Conservation (phyloP, 2,329 filamentous ascomycete species). For the Pseudogymnoascus sp. region DNA sequence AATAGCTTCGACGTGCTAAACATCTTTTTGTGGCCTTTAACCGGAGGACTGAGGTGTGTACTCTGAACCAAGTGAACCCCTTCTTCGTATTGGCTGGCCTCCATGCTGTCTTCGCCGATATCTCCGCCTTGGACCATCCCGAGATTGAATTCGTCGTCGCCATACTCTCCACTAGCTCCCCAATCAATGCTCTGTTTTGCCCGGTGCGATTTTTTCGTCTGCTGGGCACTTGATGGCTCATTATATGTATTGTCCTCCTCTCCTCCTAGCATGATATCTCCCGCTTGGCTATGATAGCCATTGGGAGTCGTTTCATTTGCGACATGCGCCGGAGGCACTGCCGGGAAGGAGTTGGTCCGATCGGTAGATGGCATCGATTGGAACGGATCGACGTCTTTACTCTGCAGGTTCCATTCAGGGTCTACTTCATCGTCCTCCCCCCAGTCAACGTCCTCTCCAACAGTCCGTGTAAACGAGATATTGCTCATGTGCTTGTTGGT, state of each 20-base stretch:
- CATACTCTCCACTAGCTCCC: slow-evolving; percentile 5
- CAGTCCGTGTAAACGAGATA: slow-evolving; percentile 57
- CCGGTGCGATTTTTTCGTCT: neutral
- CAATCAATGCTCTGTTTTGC: slow-evolving; percentile 1
- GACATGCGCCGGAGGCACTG: slow-evolving; percentile 40
- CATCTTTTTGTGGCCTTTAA: slow-evolving; percentile 16
- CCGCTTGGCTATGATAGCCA: slow-evolving; percentile 43
- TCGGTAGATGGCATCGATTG: slow-evolving; percentile 51
- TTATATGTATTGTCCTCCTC: neutral
- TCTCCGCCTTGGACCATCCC: slow-evolving; percentile 18
- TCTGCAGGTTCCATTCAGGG: slow-evolving; percentile 47
- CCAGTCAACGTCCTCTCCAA: slow-evolving; percentile 55
- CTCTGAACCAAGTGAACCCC: slow-evolving; percentile 56
- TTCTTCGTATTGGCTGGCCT: slow-evolving; percentile 54
- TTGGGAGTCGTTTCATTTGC: slow-evolving; percentile 29
- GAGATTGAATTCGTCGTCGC: neutral
- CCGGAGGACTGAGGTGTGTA: neutral
- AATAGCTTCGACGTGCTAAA: slow-evolving; percentile 29
- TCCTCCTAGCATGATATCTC: slow-evolving; percentile 38
- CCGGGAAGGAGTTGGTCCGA: slow-evolving; percentile 57
- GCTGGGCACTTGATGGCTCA: neutral
- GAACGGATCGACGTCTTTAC: slow-evolving; percentile 50
- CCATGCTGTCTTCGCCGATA: slow-evolving; percentile 33
- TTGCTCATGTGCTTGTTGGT: slow-evolving; percentile 51
- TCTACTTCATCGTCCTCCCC: slow-evolving; percentile 47